Conservation (phyloP, 1,139 yeast species). For the Magnusiomyces clavatus region DNA sequence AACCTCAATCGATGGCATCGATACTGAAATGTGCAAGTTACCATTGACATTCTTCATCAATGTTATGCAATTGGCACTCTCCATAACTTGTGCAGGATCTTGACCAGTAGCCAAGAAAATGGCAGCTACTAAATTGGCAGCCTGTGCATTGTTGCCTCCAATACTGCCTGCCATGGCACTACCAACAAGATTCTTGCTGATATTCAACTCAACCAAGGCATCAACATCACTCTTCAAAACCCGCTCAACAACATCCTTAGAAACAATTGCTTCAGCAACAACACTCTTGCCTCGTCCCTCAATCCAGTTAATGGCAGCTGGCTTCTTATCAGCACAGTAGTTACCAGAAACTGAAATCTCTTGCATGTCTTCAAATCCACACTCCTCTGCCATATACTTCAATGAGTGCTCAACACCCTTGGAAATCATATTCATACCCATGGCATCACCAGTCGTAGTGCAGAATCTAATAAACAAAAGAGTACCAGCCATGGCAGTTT, state of each 20-base stretch:
- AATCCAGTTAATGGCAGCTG: constrained; percentile 98
- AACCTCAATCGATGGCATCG: constrained; percentile 98
- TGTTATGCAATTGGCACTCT: constrained; percentile 94
- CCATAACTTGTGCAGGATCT: constrained; percentile 98
- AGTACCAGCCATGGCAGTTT: constrained; percentile 95
- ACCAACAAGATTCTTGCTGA: constrained; percentile 84
- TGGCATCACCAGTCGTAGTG: constrained; percentile 98
- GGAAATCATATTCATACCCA: constrained; percentile 99
- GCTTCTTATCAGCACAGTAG: constrained; percentile 94
- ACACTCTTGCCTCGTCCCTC: constrained; percentile 98
- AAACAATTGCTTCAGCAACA: constrained; percentile 94
- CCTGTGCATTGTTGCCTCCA: constrained; percentile 98
- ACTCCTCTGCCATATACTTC: constrained; percentile 75
- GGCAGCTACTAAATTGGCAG: constrained; percentile 93
- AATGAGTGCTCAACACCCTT: constrained; percentile 91
- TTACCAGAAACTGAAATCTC: constrained; percentile 92
- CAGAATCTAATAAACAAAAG: constrained; percentile 81
- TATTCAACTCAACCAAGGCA: constrained; percentile 83
- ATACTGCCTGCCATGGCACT: constrained; percentile 98
- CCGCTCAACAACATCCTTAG: constrained; percentile 66
- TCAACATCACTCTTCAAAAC: constrained; percentile 89
- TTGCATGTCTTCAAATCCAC: constrained; percentile 92
- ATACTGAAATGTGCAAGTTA: constrained; percentile 80
- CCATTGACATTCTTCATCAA: constrained; percentile 81
- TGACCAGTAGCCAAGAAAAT: constrained; percentile 93